Conservation (phyloP, 2,329 filamentous ascomycete species). For the Gyromitra esculenta region DNA sequence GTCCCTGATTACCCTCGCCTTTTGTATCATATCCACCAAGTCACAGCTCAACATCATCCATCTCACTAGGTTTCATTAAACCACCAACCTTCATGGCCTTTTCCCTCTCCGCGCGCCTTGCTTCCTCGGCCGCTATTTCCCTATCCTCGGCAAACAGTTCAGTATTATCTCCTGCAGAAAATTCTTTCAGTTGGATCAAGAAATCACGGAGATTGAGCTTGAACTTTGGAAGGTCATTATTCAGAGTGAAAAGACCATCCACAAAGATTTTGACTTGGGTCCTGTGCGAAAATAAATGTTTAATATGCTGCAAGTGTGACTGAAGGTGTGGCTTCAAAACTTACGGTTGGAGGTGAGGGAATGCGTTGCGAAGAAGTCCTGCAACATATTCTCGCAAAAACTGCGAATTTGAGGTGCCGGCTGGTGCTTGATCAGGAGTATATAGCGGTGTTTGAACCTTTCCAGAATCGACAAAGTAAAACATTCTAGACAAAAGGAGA, state of each 20-base stretch:
- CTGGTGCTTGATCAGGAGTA: constrained; percentile 79
- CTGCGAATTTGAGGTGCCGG: constrained; percentile 86
- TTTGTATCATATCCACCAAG: constrained; percentile 33
- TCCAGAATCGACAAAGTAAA: constrained; percentile 88
- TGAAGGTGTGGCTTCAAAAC: constrained; percentile 60
- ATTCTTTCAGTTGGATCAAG: constrained; percentile 96
- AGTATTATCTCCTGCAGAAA: constrained; percentile 85
- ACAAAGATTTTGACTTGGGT: constrained; percentile 90
- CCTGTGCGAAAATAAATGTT: constrained; percentile 29
- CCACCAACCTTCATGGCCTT: constrained; percentile 94
- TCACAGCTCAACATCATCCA: constrained; percentile 79
- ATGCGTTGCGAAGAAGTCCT: constrained; percentile 84
- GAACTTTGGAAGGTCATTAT: constrained; percentile 91
- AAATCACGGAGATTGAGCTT: constrained; percentile 96
- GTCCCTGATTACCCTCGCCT: constrained; percentile 13
- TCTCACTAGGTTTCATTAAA: constrained; percentile 94
- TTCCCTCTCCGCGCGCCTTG: constrained; percentile 87
- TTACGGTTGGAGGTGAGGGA: constrained; percentile 90
- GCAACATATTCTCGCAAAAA: constrained; percentile 90
- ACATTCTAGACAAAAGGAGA: constrained; percentile 91
- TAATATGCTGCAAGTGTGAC: constrained; percentile 30
- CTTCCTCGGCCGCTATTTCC: constrained; percentile 87
- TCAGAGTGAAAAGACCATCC: constrained; percentile 85
- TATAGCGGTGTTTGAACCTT: constrained; percentile 96
- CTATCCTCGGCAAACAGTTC: constrained; percentile 94